Percentiles rank a stretch among this genome's conserved stretches.
phyloP scores from a whole-genome alignment of 805 yeast species.

The Kuraishia cidri region DNA sequence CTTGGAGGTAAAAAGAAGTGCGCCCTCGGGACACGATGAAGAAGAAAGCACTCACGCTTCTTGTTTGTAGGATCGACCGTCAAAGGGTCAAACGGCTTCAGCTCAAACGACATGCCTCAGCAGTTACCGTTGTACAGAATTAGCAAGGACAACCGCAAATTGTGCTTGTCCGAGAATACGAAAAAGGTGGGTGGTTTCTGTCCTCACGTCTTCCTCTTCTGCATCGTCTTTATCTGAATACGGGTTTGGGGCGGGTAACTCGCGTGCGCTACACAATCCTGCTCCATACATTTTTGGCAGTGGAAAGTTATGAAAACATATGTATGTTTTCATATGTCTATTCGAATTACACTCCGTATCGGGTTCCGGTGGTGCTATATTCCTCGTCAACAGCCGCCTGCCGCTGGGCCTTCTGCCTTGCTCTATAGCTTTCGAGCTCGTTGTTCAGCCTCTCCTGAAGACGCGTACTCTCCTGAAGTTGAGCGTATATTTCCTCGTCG shows the following conservation, averaged over 20 bases:
- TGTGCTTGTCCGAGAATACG: too few species aligned
- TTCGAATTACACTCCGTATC: constrained; percentile 1
- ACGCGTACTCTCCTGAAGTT: constrained; percentile 27
- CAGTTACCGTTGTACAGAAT: too few species aligned
- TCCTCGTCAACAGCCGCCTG: constrained; percentile 8
- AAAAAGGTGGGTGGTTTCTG: too few species aligned
- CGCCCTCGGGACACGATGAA: background rate
- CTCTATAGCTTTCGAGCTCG: constrained; percentile 23
- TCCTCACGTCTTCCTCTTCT: background rate
- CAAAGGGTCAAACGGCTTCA: constrained; percentile 57
- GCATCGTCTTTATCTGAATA: too few species aligned
- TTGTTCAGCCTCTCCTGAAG: constrained; percentile 35
- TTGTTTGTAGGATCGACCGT: constrained; percentile 45
- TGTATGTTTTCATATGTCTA: too few species aligned
- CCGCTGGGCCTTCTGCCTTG: constrained; percentile 12
- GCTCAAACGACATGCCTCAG: constrained; percentile 28
- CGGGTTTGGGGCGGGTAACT: too few species aligned
- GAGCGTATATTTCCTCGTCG: constrained; percentile 30
- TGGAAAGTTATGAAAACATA: too few species aligned
- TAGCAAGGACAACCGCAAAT: too few species aligned
- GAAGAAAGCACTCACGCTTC: constrained; percentile 25
- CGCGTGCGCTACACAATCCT: too few species aligned
- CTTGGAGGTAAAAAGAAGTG: too few species aligned
- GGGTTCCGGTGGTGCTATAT: constrained; percentile 1
- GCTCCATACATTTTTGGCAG: too few species aligned